Conservation (phyloP, 2,329 filamentous ascomycete genomes). For the Penicillium sp. region DNA sequence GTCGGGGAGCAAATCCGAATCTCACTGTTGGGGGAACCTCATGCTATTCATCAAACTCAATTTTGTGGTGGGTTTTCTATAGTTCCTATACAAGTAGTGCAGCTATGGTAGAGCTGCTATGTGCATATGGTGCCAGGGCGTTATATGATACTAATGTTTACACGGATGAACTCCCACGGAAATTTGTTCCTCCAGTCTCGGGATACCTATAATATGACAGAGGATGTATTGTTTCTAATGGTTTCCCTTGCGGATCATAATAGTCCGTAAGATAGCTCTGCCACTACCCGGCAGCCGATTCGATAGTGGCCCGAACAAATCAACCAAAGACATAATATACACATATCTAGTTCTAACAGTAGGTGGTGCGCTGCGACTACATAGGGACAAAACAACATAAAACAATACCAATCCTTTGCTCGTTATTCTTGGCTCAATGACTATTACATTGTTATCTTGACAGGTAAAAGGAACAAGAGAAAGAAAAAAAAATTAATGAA, state of each 20-base stretch:
- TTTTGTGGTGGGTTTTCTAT: neutral
- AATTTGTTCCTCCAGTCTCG: neutral
- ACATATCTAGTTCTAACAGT: neutral
- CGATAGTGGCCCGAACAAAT: neutral
- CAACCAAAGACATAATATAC: neutral
- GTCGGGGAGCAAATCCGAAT: neutral
- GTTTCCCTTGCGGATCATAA: neutral
- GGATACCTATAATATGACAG: neutral
- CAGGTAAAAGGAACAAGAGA: slow-evolving; percentile 19
- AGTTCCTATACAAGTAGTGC: neutral
- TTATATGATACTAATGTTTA: neutral
- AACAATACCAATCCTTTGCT: slow-evolving; percentile 21
- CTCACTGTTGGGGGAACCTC: neutral
- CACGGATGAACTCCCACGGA: neutral
- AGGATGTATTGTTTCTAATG: neutral
- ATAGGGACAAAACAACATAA: neutral
- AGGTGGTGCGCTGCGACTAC: neutral
- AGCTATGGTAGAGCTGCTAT: neutral
- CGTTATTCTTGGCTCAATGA: slow-evolving; percentile 31
- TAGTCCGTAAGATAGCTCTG: no score
- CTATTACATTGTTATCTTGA: slow-evolving; percentile 29
- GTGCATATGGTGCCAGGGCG: neutral
- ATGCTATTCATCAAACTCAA: neutral
- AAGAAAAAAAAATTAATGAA: slow-evolving; percentile 15
- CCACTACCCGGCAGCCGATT: no score